Evolutionary conservation across 1,284 basidiomycete genomes (phyloP), one percentile per base, ranked within the genome.

Genomic region (Pseudozyma pruni): DNA sequence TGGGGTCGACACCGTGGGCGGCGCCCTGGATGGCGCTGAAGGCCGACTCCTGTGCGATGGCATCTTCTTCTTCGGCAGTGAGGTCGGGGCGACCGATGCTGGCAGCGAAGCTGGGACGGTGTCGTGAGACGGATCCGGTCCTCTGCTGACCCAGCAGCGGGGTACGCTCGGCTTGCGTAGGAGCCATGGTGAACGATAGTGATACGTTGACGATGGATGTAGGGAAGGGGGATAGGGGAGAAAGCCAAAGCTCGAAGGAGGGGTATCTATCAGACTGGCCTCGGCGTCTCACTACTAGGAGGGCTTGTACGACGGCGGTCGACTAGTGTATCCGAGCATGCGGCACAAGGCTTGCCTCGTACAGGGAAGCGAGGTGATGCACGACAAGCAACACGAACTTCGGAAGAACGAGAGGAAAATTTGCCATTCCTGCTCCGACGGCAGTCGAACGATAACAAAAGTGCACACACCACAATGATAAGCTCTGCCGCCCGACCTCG

Each of bases 1-100:
- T 76, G 33, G 79, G 79, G 38, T 81, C 80, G 23, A 80, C 80
- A 41, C 80, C 80, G 53, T 78, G 77, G 7, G 74, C 44, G 1
- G 76, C 77, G 42, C 72, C 77, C 41, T 72, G 72, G 51, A 80
- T 68, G 34, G 78, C 78, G 46, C 68, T 67, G 46, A 79, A 80
- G 42, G 72, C 77, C 41, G 64, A 71, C 55, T 80, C 77, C n/a
- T 80, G 78, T 14, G 77, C 77, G 39, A 79, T 61, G 10, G 63
- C 54, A 43, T 77, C 78, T 25, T 76, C 69, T 42, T 78, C 78
- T 10, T 72, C 66, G 17, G 57, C 64, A 23, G 62, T 71, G 37
- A 66, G 53, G 27, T 71, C 55, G 29, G 63, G 69, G 17, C 62
- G 58, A 34, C 62, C 69, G 17, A 72, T 67, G 55, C 69, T 72